Percentiles rank a stretch among this genome's conserved stretches.
Conservation (phyloP, 192 early-diverging fungal genomes). For the Dissophora ornata region DNA sequence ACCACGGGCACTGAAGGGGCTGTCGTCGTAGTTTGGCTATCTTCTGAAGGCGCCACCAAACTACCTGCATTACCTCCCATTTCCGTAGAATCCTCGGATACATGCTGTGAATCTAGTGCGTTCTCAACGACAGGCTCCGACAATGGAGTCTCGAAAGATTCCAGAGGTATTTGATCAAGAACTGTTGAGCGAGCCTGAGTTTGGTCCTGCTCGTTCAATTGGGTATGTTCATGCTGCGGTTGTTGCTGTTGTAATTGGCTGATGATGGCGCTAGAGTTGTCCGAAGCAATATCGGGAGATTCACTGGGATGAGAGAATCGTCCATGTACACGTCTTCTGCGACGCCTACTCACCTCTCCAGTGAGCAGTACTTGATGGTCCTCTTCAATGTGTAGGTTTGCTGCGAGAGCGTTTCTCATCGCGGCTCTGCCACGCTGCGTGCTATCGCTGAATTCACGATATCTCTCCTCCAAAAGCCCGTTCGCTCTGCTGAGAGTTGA, state of each 20-base stretch:
- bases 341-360: constrained; percentile 42
- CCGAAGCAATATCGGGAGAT: constrained; percentile 16
- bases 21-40: too few relatives aligned
- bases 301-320: constrained; percentile 15
- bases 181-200: background rate
- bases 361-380: constrained; percentile 35
- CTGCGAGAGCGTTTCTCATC: constrained; percentile 32
- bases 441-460: constrained; percentile 37
- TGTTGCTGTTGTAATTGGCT: constrained; percentile 21
- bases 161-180: too few relatives aligned
- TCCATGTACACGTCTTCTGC: constrained; percentile 24
- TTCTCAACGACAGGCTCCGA: too few relatives aligned
- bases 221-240: background rate
- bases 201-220: background rate
- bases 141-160: too few relatives aligned
- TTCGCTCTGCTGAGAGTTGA: background rate
- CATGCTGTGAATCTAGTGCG: too few relatives aligned
- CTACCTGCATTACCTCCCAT: too few relatives aligned
- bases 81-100: too few relatives aligned
- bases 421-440: constrained; percentile 29
- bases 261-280: constrained; percentile 32
- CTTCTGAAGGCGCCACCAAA: too few relatives aligned
- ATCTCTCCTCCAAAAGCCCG: constrained; percentile 4
- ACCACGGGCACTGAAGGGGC: too few relatives aligned
- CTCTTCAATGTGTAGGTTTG: constrained; percentile 35